Conservation (phyloP, 164 flowering plant genomes). For the Chloranthus sessilifolius region DNA sequence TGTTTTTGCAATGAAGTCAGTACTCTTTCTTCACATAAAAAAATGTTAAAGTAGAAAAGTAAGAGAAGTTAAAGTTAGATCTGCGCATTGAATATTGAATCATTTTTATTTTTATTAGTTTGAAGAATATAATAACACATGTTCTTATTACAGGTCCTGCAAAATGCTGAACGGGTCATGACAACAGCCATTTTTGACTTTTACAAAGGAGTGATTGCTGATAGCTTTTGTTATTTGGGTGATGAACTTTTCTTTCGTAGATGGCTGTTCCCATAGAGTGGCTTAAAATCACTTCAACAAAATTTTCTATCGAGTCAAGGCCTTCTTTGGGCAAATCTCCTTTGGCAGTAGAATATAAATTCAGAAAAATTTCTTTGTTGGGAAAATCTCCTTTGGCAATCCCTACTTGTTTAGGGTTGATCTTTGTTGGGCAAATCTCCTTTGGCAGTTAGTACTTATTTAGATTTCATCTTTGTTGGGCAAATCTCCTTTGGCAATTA, state of each 20-base stretch:
- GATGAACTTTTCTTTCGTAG: not conserved
- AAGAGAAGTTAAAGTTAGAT: too few relatives aligned
- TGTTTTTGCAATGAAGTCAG: too few relatives aligned
- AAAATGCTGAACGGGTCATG: constrained; percentile 13
- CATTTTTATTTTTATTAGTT: too few relatives aligned
- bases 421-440: constrained; percentile 22
- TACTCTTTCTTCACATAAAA: too few relatives aligned
- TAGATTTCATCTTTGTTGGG: not conserved
- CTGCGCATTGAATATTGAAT: too few relatives aligned
- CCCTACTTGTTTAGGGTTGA: too few relatives aligned
- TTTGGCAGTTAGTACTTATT: constrained; percentile 14
- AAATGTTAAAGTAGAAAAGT: too few relatives aligned
- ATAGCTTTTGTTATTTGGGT: not conserved
- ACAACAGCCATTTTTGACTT: constrained; percentile 14
- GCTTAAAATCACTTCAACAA: not conserved
- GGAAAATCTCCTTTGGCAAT: constrained; percentile 32
- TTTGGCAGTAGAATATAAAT: constrained; percentile 3
- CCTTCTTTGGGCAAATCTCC: constrained; percentile 11
- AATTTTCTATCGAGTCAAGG: not conserved
- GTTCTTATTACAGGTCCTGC: constrained; percentile 24
- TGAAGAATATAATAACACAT: too few relatives aligned
- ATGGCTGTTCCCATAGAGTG: constrained; percentile 7
- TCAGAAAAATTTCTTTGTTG: constrained; percentile 5
- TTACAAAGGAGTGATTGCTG: constrained; percentile 11
- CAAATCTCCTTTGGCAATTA: constrained; percentile 13